phyloP scores from a whole-genome alignment of 1,284 basidiomycete species.

The Ustilago sp. region DNA sequence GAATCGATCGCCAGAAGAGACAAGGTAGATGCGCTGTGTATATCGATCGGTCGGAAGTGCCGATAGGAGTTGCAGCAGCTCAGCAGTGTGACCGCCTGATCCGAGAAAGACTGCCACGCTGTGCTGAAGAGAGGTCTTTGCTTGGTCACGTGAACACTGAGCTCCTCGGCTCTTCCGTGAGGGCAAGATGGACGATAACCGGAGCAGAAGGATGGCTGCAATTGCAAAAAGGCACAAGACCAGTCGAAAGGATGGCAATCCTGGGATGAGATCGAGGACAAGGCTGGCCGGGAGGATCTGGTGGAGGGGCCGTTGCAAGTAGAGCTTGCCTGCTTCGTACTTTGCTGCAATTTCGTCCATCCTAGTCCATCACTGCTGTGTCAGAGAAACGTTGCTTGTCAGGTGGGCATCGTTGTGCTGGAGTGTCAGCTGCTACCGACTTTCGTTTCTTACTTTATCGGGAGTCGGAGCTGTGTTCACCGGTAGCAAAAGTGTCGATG shows the following conservation, averaged over 20 bases:
- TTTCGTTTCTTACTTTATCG: neutral
- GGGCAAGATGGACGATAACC: constrained; percentile 35
- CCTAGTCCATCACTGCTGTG: neutral
- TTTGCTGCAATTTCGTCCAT: constrained; percentile 20
- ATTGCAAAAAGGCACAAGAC: neutral
- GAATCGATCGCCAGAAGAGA: constrained; percentile 84
- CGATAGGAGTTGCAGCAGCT: constrained; percentile 82
- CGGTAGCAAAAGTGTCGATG: neutral
- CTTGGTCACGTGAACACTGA: neutral
- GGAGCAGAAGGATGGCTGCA: constrained; percentile 2
- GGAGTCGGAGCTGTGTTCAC: neutral
- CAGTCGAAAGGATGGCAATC: constrained; percentile 24
- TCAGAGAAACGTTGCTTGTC: no score
- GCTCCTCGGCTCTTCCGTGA: neutral
- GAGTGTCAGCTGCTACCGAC: neutral
- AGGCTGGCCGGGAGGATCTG: constrained; percentile 38
- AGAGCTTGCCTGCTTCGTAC: constrained; percentile 23
- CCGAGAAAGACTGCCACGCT: constrained; percentile 75
- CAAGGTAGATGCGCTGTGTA: constrained; percentile 81
- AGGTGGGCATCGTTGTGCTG: no score
- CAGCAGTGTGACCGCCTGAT: constrained; percentile 90
- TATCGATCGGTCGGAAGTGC: constrained; percentile 83
- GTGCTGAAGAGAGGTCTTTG: neutral
- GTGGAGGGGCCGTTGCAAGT: constrained; percentile 41
- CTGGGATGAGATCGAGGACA: constrained; percentile 41